Conservation (phyloP, 2,329 filamentous ascomycete genomes). For the Fusarium chaquense region DNA sequence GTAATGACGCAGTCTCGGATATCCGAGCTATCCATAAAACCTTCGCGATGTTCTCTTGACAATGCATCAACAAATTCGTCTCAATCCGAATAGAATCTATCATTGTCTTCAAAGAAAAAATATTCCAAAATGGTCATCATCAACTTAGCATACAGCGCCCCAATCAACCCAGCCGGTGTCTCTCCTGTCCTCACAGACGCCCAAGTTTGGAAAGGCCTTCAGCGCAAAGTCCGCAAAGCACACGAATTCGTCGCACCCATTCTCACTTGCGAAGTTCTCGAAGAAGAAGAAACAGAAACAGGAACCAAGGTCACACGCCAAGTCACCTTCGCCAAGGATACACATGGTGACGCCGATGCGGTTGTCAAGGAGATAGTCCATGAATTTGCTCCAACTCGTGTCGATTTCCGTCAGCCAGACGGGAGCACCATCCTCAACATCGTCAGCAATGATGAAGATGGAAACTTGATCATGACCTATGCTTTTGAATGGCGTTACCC, state of each 20-base stretch:
- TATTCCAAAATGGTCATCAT: slow-evolving; percentile 49
- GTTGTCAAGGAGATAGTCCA: slow-evolving; percentile 50
- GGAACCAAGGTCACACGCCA: slow-evolving; percentile 46
- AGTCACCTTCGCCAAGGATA: slow-evolving; percentile 45
- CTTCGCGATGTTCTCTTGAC: too few species aligned
- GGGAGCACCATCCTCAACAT: slow-evolving; percentile 54
- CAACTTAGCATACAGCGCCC: slow-evolving; percentile 51
- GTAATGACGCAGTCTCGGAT: neutral
- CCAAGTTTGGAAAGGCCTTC: slow-evolving; percentile 54
- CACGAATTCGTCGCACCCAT: slow-evolving; percentile 56
- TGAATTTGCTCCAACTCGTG: slow-evolving; percentile 50
- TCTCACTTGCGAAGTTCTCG: slow-evolving; percentile 48
- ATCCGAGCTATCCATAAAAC: neutral
- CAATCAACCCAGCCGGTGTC: slow-evolving; percentile 52
- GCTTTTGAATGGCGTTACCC: slow-evolving; percentile 54
- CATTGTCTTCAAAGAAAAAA: neutral
- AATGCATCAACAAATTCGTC: too few species aligned
- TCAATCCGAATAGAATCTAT: accelerated
- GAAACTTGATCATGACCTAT: slow-evolving; percentile 52
- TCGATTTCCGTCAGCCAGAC: slow-evolving; percentile 53
- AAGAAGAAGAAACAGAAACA: slow-evolving; percentile 37
- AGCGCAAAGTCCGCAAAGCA: slow-evolving; percentile 52
- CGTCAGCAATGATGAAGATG: slow-evolving; percentile 48
- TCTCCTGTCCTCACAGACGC: slow-evolving; percentile 47
- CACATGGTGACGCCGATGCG: slow-evolving; percentile 9